Evolutionary conservation across 2,329 filamentous ascomycete genomes (phyloP).

Genomic region (Pseudogymnoascus sp.): DNA sequence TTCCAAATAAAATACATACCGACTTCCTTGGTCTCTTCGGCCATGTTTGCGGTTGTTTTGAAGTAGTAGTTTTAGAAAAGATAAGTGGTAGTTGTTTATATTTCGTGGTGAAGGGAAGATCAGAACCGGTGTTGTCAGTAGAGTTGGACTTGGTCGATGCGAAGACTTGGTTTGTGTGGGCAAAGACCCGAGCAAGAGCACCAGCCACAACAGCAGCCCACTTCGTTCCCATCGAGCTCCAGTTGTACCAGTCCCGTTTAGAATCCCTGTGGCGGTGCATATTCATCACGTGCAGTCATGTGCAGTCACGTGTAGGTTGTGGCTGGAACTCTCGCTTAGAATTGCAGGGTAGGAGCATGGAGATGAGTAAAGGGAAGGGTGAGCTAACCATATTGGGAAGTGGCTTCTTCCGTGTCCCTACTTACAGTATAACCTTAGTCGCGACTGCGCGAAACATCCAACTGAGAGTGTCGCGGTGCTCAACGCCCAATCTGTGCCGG

Average conservation of each 20-base stretch:
- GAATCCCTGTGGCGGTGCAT: not conserved
- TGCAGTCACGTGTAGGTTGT: not conserved
- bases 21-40: slow-evolving; percentile 34
- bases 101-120: not conserved
- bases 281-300: too few relatives aligned
- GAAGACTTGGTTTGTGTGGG: slow-evolving; percentile 8
- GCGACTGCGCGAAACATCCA: slow-evolving; percentile 1
- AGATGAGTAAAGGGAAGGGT: not conserved
- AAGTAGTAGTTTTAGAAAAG: not conserved
- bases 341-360: not conserved
- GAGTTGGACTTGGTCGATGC: not conserved
- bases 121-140: not conserved
- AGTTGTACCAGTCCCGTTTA: not conserved
- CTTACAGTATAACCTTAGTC: slow-evolving; percentile 1
- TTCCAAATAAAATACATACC: slow-evolving; percentile 27
- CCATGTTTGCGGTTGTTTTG: slow-evolving; percentile 28
- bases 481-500: slow-evolving; percentile 1
- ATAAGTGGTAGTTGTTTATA: slow-evolving; percentile 5
- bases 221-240: not conserved
- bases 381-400: not conserved
- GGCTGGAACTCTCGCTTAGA: not conserved
- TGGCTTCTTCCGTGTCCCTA: slow-evolving; percentile 3
- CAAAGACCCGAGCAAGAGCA: slow-evolving; percentile 1
- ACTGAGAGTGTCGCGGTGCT: slow-evolving; percentile 4
- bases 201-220: not conserved